Evolutionary conservation across 2,329 filamentous ascomycete species (phyloP).

Genomic region (Gaeumannomyces tritici): DNA sequence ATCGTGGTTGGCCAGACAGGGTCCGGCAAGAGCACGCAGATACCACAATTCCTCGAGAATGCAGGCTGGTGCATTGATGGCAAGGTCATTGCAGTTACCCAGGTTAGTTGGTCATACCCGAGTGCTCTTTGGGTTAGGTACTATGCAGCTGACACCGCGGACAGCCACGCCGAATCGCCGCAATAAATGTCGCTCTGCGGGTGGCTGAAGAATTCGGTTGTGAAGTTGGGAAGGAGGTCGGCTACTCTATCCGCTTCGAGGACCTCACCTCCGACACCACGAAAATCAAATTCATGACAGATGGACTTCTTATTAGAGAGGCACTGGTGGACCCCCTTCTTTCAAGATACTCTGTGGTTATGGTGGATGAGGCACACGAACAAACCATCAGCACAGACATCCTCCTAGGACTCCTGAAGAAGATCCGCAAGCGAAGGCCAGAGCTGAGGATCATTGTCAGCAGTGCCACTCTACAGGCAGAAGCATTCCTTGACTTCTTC

Average conservation of each 20-base stretch:
- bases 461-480: constrained; percentile 86
- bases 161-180: constrained; percentile 81
- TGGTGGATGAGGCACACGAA: constrained; percentile 97
- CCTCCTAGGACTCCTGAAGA: constrained; percentile 80
- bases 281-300: constrained; percentile 89
- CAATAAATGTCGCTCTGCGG: constrained; percentile 77
- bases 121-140: neutral
- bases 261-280: constrained; percentile 81
- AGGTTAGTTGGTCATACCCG: constrained; percentile 47
- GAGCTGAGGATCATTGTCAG: constrained; percentile 85
- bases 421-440: constrained; percentile 69
- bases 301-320: constrained; percentile 83
- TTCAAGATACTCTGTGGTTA: constrained; percentile 86
- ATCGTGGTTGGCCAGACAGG: constrained; percentile 92
- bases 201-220: constrained; percentile 86
- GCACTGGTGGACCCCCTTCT: constrained; percentile 87
- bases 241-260: constrained; percentile 88
- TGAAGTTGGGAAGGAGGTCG: constrained; percentile 80
- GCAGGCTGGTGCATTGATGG: constrained; percentile 83
- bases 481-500: constrained; percentile 79
- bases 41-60: constrained; percentile 82
- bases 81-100: constrained; percentile 78
- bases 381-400: constrained; percentile 88
- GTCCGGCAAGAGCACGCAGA: constrained; percentile 90
- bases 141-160: neutral